Percentiles rank a stretch among this genome's conserved stretches.
These are phyloP conservation scores for Cryptococcus sp. DNA, from an alignment of 1,284 basidiomycete species.

Conservation along the genomic window DNA sequence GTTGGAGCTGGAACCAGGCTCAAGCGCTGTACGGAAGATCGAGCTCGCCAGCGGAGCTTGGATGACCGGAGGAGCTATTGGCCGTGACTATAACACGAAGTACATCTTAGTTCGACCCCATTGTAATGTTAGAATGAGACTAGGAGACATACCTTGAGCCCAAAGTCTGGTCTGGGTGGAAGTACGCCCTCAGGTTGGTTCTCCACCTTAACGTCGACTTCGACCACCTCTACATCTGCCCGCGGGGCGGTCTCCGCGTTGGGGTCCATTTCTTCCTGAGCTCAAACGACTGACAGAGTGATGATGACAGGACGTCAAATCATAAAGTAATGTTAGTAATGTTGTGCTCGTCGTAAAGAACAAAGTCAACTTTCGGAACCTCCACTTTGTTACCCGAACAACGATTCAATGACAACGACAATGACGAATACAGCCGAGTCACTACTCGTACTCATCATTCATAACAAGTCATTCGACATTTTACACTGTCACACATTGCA, in stretches of 20 bases:
- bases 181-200: slow-evolving; percentile 6
- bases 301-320: too few relatives aligned
- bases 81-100: too few relatives aligned
- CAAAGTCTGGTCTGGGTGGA: slow-evolving; percentile 9
- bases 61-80: slow-evolving; percentile 10
- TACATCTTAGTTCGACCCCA: background rate
- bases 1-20: slow-evolving; percentile 8
- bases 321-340: too few relatives aligned
- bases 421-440: too few relatives aligned
- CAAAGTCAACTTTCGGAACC: too few relatives aligned
- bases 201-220: slow-evolving; percentile 47
- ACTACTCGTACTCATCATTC: too few relatives aligned
- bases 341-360: too few relatives aligned
- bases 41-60: slow-evolving; percentile 32
- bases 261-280: slow-evolving; percentile 39
- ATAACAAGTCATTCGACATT: too few relatives aligned
- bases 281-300: too few relatives aligned
- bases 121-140: background rate
- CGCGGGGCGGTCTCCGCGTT: slow-evolving; percentile 39
- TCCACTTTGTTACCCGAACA: too few relatives aligned
- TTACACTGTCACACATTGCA: too few relatives aligned
- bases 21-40: slow-evolving; percentile 39
- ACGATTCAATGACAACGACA: too few relatives aligned
- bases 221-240: slow-evolving; percentile 38
- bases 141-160: background rate